Percentiles rank a stretch among this genome's conserved stretches.
Evolutionary conservation across 2,329 filamentous ascomycete species (phyloP).

Genomic region (Fusarium begoniae): DNA sequence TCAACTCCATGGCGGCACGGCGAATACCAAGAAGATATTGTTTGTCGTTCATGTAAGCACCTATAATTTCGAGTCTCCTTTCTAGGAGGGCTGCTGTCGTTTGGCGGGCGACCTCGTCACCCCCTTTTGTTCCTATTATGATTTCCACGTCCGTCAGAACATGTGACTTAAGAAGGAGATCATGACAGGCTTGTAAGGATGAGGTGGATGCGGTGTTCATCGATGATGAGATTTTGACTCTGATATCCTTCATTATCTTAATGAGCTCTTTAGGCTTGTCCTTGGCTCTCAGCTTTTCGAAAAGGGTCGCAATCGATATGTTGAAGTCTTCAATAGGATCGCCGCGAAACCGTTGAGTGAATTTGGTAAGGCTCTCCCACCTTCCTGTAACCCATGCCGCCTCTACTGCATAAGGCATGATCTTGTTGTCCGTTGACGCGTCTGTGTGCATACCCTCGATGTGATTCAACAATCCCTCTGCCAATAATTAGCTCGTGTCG

Average conservation of each 20-base stretch:
- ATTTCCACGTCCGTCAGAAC: constrained; percentile 87
- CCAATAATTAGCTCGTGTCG: constrained; percentile 32
- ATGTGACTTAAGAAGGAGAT: constrained; percentile 86
- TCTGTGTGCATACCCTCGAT: constrained; percentile 77
- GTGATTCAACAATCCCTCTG: constrained; percentile 86
- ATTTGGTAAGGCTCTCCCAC: constrained; percentile 78
- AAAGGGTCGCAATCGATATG: constrained; percentile 72
- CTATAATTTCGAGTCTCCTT: constrained; percentile 85
- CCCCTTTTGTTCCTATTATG: constrained; percentile 64
- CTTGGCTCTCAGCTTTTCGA: constrained; percentile 68
- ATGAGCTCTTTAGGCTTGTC: constrained; percentile 61
- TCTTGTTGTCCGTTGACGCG: constrained; percentile 62
- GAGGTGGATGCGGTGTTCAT: constrained; percentile 80
- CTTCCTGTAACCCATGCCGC: constrained; percentile 90
- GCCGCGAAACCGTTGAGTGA: constrained; percentile 65
- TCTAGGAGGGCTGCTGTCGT: constrained; percentile 59
- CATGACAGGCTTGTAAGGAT: constrained; percentile 85
- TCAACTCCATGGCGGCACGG: constrained; percentile 85
- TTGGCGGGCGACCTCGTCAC: constrained; percentile 52
- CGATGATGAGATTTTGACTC: constrained; percentile 75
- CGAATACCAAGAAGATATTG: constrained; percentile 90
- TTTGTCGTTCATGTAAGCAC: constrained; percentile 90
- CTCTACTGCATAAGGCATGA: constrained; percentile 87
- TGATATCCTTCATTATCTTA: constrained; percentile 68
- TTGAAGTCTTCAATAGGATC: constrained; percentile 74